Evolutionary conservation across 768 basidiomycete genomes (phyloP), one percentile per base, ranked within the genome.

Genomic region (Neoboletus magnificus): DNA sequence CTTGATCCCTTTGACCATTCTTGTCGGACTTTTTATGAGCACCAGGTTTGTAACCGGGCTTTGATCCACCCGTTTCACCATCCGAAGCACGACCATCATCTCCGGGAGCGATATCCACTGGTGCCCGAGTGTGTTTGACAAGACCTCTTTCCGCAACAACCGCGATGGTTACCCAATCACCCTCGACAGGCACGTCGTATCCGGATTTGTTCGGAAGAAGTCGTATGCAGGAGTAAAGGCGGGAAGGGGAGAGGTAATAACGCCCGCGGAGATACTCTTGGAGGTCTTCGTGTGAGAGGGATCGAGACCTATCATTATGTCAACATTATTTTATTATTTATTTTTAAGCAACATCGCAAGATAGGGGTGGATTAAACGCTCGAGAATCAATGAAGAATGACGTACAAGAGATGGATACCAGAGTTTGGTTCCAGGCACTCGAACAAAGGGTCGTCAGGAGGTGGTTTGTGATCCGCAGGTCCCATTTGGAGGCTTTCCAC

Each of bases 141-240:
- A 86, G 87, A 3, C 93, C 87, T 22, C 93, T 83, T 69, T 96
- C 93, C 2, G 94, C 96, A 15, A 99, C 85, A 5, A 98, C 95
- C 2, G 93, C 96, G 45, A 99, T 91, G 7, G 94, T 95, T 40
- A 98, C 81, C 90, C 93, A 98, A 70, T 98, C 97, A 3, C 91
- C 91, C 7, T 83, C 82, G 2, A 98, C 86, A 11, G 96, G 95
- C 1, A 99, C 82, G 43, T 98, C 94, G 69, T 93, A 96, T 18
- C 85, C 86, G 54, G 89, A 85, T 60, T 89, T 87, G 66, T 90
- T 84, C 0, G 87, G 83, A 15, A 86, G 79, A 0, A 89, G 81
- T 11, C 89, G 85, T 41, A 93, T 79, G 44, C 86, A 81, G 10
- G 93, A 93, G 74, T 99, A 99, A 35, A 99, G 77, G 20, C 78